Percentiles rank a stretch among this genome's conserved stretches.
phyloP scores from a whole-genome alignment of 371 early-diverging fungal species.

The Syncephalis plumigaleata region DNA sequence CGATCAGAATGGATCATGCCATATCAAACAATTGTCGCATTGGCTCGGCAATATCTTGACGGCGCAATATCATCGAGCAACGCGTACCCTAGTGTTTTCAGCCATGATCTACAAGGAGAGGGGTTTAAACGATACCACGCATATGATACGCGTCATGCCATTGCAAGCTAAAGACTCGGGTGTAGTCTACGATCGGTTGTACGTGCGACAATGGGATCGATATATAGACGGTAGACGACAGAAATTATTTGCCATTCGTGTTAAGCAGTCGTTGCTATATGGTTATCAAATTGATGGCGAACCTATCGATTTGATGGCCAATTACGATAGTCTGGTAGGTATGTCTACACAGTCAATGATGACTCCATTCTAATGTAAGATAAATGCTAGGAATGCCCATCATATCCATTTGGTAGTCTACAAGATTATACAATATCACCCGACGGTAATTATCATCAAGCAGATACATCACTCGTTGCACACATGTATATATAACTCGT shows the following conservation, averaged over 20 bases:
- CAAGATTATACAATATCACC: constrained; percentile 38
- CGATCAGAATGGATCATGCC: not conserved
- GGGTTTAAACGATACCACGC: constrained; percentile 21
- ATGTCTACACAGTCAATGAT: not conserved
- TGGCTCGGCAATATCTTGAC: constrained; percentile 25
- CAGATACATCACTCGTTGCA: no score
- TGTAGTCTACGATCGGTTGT: constrained; percentile 33
- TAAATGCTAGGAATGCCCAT: constrained; percentile 21
- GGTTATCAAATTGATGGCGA: constrained; percentile 14
- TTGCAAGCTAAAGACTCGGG: constrained; percentile 17
- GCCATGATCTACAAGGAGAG: constrained; percentile 28
- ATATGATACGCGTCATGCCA: constrained; percentile 18
- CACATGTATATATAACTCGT: no score
- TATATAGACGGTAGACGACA: constrained; percentile 28
- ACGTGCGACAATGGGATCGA: constrained; percentile 58
- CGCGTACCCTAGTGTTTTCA: constrained; percentile 26
- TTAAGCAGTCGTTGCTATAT: constrained; percentile 4
- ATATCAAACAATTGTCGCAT: constrained; percentile 24
- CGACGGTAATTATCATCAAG: constrained; percentile 10
- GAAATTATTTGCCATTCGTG: constrained; percentile 8
- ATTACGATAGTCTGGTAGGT: constrained; percentile 13
- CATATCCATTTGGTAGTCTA: constrained; percentile 35
- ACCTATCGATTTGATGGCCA: constrained; percentile 26
- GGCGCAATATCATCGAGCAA: constrained; percentile 20
- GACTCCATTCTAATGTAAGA: not conserved